Percentiles rank a stretch among this genome's conserved stretches.
These are phyloP conservation scores for Macrophomina phaseolina DNA, from an alignment of 2,329 filamentous ascomycete species.

Conservation along the genomic window DNA sequence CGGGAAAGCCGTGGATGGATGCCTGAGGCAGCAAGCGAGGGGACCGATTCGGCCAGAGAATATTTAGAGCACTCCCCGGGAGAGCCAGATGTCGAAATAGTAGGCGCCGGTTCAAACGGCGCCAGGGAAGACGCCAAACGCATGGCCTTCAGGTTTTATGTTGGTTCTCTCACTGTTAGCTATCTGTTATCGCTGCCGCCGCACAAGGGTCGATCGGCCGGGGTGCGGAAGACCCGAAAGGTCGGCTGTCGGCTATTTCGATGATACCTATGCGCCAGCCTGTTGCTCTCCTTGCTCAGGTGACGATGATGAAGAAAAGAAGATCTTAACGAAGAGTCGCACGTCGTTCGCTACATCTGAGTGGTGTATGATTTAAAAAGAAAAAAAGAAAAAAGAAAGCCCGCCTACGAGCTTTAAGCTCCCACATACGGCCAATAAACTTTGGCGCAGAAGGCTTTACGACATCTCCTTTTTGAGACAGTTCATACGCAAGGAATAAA, in stretches of 20 bases:
- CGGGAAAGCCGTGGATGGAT: not conserved
- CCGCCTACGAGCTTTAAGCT: not conserved
- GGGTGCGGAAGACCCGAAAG: slow-evolving; percentile 6
- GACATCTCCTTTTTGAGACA: no score
- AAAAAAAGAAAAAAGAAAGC: no score
- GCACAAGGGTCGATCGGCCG: slow-evolving; percentile 13
- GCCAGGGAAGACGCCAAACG: not conserved
- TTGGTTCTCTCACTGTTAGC: not conserved
- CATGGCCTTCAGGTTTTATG: slow-evolving; percentile 1
- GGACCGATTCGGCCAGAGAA: not conserved
- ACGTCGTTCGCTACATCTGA: no score
- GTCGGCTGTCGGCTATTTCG: slow-evolving; percentile 21
- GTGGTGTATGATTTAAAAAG: no score
- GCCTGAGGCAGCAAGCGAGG: not conserved
- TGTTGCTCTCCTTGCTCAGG: no score
- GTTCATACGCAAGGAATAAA: no score
- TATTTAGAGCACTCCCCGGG: not conserved
- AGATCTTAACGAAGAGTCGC: no score
- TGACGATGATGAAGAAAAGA: no score
- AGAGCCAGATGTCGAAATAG: not conserved
- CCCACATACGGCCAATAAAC: not conserved
- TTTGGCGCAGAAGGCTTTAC: no score
- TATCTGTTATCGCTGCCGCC: slow-evolving; percentile 8
- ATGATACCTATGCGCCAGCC: not conserved
- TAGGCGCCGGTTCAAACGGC: not conserved